A percentile compares a stretch with the other conserved stretches of the same genome.
Evolutionary conservation across 139 green algal genomes (phyloP).

Genomic region (Chlorella ohadii): DNA sequence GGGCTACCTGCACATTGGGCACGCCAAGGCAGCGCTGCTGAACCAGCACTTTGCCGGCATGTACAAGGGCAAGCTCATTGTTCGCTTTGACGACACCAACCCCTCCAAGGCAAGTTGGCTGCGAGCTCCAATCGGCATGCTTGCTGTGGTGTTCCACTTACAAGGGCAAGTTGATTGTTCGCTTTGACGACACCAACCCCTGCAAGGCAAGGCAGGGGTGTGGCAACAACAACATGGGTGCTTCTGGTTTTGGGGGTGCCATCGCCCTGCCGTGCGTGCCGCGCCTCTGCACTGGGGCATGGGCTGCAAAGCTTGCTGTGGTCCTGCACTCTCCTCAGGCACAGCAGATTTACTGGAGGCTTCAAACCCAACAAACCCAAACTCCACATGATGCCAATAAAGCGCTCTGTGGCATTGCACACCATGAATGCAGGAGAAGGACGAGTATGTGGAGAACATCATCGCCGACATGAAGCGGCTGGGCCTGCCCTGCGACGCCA

Average conservation of each 20-base stretch:
- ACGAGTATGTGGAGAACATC: conserved; percentile 98
- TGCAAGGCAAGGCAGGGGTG: too few relatives aligned
- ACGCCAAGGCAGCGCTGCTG: conserved; percentile 92
- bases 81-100: conserved; percentile 99
- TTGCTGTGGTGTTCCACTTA: conserved; percentile 74
- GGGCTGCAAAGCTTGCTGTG: too few relatives aligned
- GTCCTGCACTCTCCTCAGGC: too few relatives aligned
- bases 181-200: conserved; percentile 99
- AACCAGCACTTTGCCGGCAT: conserved; percentile 58
- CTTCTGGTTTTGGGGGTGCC: too few relatives aligned
- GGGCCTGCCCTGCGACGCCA: conserved; percentile 70
- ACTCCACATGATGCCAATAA: too few relatives aligned
- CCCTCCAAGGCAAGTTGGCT: conserved; percentile 83
- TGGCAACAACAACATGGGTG: too few relatives aligned
- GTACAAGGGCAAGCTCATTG: conserved; percentile 89
- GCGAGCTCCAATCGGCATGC: too few relatives aligned
- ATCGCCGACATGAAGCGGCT: conserved; percentile 88
- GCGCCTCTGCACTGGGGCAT: too few relatives aligned
- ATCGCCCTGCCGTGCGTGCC: too few relatives aligned
- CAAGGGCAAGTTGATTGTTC: conserved; percentile 86
- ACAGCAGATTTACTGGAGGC: too few relatives aligned
- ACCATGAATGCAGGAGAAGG: conserved; percentile 83
- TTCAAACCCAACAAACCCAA: too few relatives aligned
- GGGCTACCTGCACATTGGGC: conserved; percentile 96
- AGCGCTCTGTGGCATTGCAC: too few relatives aligned